phyloP scores from a whole-genome alignment of 164 flowering plant genomes.

The Magnolia officinalis region DNA sequence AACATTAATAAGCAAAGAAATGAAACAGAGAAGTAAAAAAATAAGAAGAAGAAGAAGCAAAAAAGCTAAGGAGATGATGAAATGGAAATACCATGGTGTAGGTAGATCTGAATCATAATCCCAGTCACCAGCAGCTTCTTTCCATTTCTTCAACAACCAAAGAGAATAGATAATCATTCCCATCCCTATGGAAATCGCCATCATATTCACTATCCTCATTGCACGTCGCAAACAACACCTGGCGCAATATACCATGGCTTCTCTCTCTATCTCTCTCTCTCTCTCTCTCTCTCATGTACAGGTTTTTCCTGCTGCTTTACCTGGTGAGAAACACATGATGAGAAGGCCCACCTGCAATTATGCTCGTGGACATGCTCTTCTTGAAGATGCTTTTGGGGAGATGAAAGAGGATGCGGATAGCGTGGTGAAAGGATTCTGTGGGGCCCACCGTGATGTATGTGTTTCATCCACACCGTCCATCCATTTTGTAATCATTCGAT shows the following conservation, averaged over 20 bases:
- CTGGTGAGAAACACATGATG: no score
- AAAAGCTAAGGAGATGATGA: neutral
- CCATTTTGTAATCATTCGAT: no score
- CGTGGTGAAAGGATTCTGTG: no score
- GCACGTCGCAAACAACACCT: constrained; percentile 34
- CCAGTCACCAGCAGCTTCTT: constrained; percentile 22
- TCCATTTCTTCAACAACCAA: constrained; percentile 51
- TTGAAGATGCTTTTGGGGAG: no score
- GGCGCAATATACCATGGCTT: constrained; percentile 26
- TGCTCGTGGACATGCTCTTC: no score
- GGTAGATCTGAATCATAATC: constrained; percentile 15
- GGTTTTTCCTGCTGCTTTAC: neutral
- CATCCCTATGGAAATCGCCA: constrained; percentile 29
- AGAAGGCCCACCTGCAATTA: no score
- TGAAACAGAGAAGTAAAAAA: no score
- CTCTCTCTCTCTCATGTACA: neutral
- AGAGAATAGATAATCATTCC: constrained; percentile 48
- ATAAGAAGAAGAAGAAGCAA: neutral
- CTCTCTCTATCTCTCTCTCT: neutral
- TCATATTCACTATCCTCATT: constrained; percentile 27
- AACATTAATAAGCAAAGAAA: no score
- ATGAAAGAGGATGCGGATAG: no score
- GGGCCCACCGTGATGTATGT: no score
- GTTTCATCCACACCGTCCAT: no score
- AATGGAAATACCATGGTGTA: constrained; percentile 35